Percentiles rank a stretch among this genome's conserved stretches.
These are phyloP conservation scores for Phytophthora podocarpi DNA, from an alignment of 352 stramenopile genomes.

Conservation along the genomic window DNA sequence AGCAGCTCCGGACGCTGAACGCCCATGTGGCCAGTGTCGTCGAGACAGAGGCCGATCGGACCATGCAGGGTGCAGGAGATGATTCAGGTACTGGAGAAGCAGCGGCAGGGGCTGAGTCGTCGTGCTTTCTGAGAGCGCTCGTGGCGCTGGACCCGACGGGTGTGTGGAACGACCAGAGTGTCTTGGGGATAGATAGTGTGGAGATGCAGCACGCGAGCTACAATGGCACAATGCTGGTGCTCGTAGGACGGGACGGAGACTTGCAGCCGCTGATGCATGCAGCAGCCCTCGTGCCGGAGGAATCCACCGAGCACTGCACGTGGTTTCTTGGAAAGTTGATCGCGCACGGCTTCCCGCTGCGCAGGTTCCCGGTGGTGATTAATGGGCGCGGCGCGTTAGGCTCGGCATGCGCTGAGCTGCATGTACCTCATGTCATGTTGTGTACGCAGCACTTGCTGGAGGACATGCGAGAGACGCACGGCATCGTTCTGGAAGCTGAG, in stretches of 20 bases:
- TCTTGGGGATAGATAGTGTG: conserved; percentile 45
- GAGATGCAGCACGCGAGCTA: conserved; percentile 35
- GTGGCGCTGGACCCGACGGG: conserved; percentile 46
- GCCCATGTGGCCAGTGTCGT: conserved; percentile 36
- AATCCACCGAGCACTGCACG: conserved; percentile 29
- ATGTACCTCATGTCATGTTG: conserved; percentile 42
- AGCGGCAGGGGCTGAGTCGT: no score
- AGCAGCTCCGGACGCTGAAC: conserved; percentile 42
- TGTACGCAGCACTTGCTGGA: conserved; percentile 45
- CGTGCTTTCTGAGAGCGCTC: conserved; percentile 38
- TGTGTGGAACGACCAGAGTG: conserved; percentile 47
- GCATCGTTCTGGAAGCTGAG: conserved; percentile 20
- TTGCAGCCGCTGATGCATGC: conserved; percentile 45
- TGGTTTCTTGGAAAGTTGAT: conserved; percentile 59
- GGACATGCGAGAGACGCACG: conserved; percentile 30
- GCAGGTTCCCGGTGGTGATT: conserved; percentile 44
- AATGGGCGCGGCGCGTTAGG: conserved; percentile 33
- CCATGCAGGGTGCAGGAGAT: no score
- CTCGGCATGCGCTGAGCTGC: conserved; percentile 21
- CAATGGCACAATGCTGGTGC: conserved; percentile 40
- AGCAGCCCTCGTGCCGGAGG: conserved; percentile 42
- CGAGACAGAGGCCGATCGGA: conserved; percentile 29
- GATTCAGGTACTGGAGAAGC: no score
- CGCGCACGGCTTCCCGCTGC: conserved; percentile 49
- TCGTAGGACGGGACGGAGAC: conserved; percentile 45